These are phyloP conservation scores for Viola pubescens DNA, from an alignment of 441 rosid species.

Conservation along the genomic window DNA sequence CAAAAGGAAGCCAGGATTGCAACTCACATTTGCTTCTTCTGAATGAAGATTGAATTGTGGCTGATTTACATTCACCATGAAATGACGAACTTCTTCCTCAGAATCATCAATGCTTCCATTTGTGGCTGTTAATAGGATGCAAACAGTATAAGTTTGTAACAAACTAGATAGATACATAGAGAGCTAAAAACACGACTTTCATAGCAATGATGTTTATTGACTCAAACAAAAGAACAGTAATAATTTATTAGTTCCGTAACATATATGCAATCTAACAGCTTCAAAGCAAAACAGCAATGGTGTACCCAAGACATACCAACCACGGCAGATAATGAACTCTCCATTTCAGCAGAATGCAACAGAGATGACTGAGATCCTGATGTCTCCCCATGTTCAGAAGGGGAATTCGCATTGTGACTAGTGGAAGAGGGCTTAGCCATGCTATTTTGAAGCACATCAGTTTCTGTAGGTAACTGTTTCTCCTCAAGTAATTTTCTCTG, in stretches of 20 bases:
- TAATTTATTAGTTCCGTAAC: no score
- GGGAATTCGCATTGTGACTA: constrained; percentile 34
- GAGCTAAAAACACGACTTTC: no score
- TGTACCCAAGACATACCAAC: constrained; percentile 44
- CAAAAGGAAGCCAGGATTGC: constrained; percentile 7
- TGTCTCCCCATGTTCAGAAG: constrained; percentile 41
- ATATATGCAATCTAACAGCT: background rate
- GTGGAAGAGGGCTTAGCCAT: constrained; percentile 26
- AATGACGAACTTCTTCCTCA: constrained; percentile 79
- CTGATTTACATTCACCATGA: constrained; percentile 96
- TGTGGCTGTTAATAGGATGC: constrained; percentile 32
- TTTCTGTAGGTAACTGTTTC: constrained; percentile 42
- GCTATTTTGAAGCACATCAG: constrained; percentile 40
- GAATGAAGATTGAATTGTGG: constrained; percentile 99
- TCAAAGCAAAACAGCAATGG: constrained; percentile 13
- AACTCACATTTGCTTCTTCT: constrained; percentile 96
- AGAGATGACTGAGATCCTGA: constrained; percentile 43
- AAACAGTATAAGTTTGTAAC: no score
- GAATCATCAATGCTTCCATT: constrained; percentile 49
- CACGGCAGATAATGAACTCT: constrained; percentile 40
- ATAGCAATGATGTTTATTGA: no score
- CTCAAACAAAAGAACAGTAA: no score
- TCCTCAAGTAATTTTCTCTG: constrained; percentile 83
- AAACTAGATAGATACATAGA: constrained; percentile 20
- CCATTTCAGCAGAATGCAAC: constrained; percentile 35